Evolutionary conservation across 148 eudicot species (phyloP).

Genomic region (Diospyros kaki): DNA sequence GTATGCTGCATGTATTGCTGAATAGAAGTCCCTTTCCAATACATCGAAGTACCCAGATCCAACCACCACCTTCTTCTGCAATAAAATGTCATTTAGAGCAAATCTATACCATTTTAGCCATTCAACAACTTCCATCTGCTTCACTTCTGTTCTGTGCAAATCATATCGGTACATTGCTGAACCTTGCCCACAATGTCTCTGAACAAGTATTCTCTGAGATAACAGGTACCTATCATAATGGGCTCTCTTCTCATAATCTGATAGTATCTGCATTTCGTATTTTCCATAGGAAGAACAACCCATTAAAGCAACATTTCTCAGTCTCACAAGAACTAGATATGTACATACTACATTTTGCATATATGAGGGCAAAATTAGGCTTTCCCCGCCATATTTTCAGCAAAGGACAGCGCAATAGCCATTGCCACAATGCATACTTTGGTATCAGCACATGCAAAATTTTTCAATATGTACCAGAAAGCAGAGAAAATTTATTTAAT

Average conservation of each 20-base stretch:
- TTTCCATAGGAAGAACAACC: neutral
- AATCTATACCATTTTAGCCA: conserved; percentile 92
- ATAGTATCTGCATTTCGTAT: conserved; percentile 64
- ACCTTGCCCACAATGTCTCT: conserved; percentile 32
- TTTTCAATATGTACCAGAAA: too few species aligned
- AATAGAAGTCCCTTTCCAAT: conserved; percentile 75
- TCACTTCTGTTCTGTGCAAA: conserved; percentile 30
- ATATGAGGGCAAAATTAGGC: neutral
- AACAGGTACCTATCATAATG: conserved; percentile 69
- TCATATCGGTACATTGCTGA: conserved; percentile 52
- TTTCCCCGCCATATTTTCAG: neutral
- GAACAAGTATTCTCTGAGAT: conserved; percentile 41
- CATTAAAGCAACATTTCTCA: neutral
- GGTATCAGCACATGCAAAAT: neutral
- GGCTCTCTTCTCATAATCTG: conserved; percentile 71
- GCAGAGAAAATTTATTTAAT: too few species aligned
- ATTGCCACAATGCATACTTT: neutral
- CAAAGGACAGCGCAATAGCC: neutral
- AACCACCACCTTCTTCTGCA: conserved; percentile 59
- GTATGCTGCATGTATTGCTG: conserved; percentile 80
- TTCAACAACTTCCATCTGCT: conserved; percentile 95
- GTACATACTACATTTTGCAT: neutral
- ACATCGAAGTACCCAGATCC: conserved; percentile 85
- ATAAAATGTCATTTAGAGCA: conserved; percentile 67
- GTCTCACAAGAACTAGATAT: neutral